These are phyloP conservation scores for Zanthoxylum bungeanum DNA, from an alignment of 345 rosid genomes.

Conservation along the genomic window DNA sequence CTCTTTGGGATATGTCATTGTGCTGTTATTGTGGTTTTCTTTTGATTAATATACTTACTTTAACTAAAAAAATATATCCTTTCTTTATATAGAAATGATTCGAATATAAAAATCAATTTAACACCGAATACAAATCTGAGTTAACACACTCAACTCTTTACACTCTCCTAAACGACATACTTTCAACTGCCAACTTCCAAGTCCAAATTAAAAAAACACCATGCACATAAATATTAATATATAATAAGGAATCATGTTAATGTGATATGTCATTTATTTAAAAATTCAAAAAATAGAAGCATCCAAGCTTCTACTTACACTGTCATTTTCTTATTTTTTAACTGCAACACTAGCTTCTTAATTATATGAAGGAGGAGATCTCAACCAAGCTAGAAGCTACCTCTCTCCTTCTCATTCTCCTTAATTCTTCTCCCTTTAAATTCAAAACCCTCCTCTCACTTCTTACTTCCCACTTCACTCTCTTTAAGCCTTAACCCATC, in stretches of 20 bases:
- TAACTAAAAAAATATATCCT: too few species aligned
- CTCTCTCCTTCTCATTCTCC: conserved; percentile 40
- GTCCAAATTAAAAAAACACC: neutral
- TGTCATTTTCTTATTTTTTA: conserved; percentile 19
- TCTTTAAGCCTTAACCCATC: neutral
- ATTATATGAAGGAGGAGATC: conserved; percentile 47
- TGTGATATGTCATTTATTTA: neutral
- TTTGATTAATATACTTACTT: too few species aligned
- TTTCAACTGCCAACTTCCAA: conserved; percentile 1
- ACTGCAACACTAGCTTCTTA: conserved; percentile 28
- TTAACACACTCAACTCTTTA: too few species aligned
- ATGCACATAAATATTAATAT: neutral
- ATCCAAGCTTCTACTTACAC: conserved; percentile 46
- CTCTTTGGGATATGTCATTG: too few species aligned
- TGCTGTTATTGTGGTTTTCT: too few species aligned
- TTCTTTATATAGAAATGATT: too few species aligned
- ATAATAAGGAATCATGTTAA: too few species aligned
- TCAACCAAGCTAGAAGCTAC: conserved; percentile 48
- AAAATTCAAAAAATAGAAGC: conserved; percentile 34
- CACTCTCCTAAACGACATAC: neutral
- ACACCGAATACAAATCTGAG: too few species aligned
- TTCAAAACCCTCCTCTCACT: conserved; percentile 17
- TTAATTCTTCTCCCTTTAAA: conserved; percentile 11
- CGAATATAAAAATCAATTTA: too few species aligned
- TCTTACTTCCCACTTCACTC: conserved; percentile 17